Evolutionary conservation across 768 basidiomycete genomes (phyloP).

Genomic region (Cystobasidium ongulense): DNA sequence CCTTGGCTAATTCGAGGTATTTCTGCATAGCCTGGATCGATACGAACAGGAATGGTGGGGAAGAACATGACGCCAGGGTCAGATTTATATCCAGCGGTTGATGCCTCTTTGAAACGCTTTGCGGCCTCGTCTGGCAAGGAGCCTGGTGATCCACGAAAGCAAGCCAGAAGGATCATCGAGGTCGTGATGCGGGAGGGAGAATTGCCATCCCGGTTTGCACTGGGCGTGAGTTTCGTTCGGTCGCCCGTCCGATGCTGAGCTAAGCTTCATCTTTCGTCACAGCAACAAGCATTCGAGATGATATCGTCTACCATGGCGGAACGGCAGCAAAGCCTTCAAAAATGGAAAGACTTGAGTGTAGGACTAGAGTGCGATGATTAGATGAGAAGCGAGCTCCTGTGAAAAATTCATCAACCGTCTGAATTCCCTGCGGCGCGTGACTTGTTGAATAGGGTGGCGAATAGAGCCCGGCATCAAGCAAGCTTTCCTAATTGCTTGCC

Average conservation of each 20-base stretch:
- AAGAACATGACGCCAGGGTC: neutral
- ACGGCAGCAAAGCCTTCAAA: neutral
- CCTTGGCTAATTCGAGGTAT: neutral
- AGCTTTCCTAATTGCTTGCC: no score
- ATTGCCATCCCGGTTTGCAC: neutral
- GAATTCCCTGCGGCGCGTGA: no score
- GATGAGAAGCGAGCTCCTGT: no score
- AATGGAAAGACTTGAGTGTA: neutral
- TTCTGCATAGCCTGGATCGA: neutral
- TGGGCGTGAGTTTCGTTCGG: neutral
- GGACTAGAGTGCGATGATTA: neutral
- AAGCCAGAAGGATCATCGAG: neutral
- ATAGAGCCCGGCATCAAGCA: no score
- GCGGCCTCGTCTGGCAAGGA: neutral
- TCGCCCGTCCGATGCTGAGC: neutral
- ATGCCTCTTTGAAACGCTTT: neutral
- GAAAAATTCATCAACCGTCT: no score
- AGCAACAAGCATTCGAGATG: constrained; percentile 11
- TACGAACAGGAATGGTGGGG: constrained; percentile 9
- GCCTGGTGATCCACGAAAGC: constrained; percentile 15
- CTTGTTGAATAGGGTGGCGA: no score
- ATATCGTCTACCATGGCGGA: neutral
- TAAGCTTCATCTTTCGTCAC: neutral
- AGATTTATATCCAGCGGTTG: neutral
- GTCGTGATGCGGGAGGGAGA: constrained; percentile 2